phyloP scores from a whole-genome alignment of 768 basidiomycete species.

The Pilatotrama ljubarskyi region DNA sequence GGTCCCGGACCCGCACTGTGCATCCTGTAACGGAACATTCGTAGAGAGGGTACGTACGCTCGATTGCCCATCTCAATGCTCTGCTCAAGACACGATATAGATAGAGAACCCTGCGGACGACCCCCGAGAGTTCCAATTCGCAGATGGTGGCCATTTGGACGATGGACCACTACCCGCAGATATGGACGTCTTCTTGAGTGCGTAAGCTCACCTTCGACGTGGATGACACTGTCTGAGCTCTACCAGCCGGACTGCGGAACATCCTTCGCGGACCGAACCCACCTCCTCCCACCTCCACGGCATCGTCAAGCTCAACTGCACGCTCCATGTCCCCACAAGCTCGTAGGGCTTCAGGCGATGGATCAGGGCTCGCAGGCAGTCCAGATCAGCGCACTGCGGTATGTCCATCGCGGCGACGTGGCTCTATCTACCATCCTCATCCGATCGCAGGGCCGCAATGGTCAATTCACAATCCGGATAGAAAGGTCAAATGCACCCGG shows the following conservation, averaged over 20 bases:
- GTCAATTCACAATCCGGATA: slow-evolving; percentile 24
- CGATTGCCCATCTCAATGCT: background rate
- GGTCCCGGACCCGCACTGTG: slow-evolving; percentile 82
- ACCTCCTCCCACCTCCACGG: background rate
- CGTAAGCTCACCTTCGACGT: slow-evolving; percentile 7
- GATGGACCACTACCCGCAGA: slow-evolving; percentile 24
- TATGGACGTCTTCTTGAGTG: slow-evolving; percentile 53
- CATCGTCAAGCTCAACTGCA: slow-evolving; percentile 2
- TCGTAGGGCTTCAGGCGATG: slow-evolving; percentile 1
- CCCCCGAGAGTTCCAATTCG: slow-evolving; percentile 64
- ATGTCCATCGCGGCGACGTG: background rate
- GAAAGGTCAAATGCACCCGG: slow-evolving; percentile 26
- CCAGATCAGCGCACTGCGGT: slow-evolving; percentile 5
- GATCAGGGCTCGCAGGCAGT: background rate
- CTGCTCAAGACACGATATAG: slow-evolving; percentile 36
- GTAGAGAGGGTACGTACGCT: slow-evolving; percentile 67
- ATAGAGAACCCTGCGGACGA: slow-evolving; percentile 76
- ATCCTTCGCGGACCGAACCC: slow-evolving; percentile 15
- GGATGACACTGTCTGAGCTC: background rate
- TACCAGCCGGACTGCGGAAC: slow-evolving; percentile 22
- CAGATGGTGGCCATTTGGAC: slow-evolving; percentile 27
- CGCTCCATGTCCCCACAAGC: slow-evolving; percentile 1
- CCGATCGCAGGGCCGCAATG: slow-evolving; percentile 1
- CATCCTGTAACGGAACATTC: slow-evolving; percentile 79
- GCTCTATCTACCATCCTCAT: slow-evolving; percentile 20